Conservation (phyloP, 306 rosid genomes). For the Macrotyloma uniflorum region DNA sequence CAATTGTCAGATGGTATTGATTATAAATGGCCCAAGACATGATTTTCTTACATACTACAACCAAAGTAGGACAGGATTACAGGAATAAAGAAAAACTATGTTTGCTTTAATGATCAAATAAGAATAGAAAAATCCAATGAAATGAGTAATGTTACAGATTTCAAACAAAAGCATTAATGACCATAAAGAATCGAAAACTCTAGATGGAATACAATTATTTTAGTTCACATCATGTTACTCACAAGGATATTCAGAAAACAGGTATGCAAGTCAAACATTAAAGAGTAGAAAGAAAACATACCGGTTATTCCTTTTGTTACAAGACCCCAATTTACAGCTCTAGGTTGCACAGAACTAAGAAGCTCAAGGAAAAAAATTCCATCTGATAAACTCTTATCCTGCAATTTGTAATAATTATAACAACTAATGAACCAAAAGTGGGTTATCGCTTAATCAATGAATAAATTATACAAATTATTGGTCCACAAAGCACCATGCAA, state of each 20-base stretch:
- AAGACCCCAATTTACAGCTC: constrained; percentile 93
- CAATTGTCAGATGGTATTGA: background rate
- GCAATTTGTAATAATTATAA: constrained; percentile 37
- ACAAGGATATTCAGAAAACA: background rate
- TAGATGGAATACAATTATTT: background rate
- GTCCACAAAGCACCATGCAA: background rate
- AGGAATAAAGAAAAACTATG: background rate
- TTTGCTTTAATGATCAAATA: background rate
- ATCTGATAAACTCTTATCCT: constrained; percentile 84
- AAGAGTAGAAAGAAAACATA: constrained; percentile 41
- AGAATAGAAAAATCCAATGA: background rate
- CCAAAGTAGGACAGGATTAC: background rate
- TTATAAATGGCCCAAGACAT: background rate
- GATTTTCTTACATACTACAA: background rate
- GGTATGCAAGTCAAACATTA: background rate
- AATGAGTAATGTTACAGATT: background rate
- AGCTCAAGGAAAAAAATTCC: constrained; percentile 95
- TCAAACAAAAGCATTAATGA: background rate
- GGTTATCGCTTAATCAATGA: background rate
- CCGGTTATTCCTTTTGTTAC: constrained; percentile 89
- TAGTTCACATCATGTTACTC: background rate
- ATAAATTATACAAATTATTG: background rate
- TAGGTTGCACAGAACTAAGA: constrained; percentile 87
- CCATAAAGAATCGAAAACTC: background rate
- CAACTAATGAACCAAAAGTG: background rate